Evolutionary conservation across 164 flowering plant genomes (phyloP).

Genomic region (Malania oleifera): DNA sequence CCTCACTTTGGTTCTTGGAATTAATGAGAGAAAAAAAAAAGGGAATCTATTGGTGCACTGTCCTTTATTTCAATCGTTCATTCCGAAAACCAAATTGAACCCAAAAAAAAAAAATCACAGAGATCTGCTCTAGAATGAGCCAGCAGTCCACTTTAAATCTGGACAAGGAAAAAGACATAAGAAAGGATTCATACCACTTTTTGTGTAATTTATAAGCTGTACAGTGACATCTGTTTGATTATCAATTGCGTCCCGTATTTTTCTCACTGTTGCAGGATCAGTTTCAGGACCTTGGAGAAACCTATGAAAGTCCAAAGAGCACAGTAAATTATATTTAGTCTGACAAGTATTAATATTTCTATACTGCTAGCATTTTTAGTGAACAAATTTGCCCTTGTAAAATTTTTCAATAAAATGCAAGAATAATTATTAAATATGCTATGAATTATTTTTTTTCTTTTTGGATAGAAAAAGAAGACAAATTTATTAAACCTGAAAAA

Average conservation of each 20-base stretch:
- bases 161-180: not conserved
- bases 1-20: not conserved
- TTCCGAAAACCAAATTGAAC: not conserved
- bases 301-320: slow-evolving; percentile 29
- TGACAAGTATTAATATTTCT: not conserved
- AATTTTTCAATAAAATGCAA: too few relatives aligned
- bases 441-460: too few relatives aligned
- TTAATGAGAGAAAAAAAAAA: not conserved
- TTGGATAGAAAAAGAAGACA: too few relatives aligned
- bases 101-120: not conserved
- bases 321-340: not conserved
- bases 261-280: slow-evolving; percentile 83
- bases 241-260: slow-evolving; percentile 84
- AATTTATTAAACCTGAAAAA: too few relatives aligned
- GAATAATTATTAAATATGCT: too few relatives aligned
- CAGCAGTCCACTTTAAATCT: not conserved
- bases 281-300: slow-evolving; percentile 99
- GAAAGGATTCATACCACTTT: slow-evolving; percentile 54
- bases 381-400: not conserved
- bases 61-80: too few relatives aligned
- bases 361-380: not conserved
- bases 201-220: slow-evolving; percentile 95
- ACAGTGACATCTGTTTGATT: slow-evolving; percentile 88
- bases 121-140: not conserved
- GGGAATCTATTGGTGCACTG: too few relatives aligned